phyloP scores from a whole-genome alignment of 495 filamentous ascomycete genomes.

The Amphirosellinia nigrospora region DNA sequence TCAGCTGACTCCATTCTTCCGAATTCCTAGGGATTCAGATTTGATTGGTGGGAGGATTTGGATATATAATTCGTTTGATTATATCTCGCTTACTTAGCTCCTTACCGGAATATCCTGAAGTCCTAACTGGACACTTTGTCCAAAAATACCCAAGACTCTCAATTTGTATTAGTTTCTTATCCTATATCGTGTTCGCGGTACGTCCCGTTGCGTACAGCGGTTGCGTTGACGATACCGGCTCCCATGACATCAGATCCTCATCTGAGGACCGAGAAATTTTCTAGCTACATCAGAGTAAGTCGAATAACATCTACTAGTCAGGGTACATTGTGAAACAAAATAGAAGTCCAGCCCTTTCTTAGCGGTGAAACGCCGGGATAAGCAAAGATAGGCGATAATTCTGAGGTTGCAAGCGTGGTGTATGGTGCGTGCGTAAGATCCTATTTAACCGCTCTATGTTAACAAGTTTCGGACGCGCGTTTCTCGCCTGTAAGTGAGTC shows the following conservation, averaged over 20 bases:
- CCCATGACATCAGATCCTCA: neutral
- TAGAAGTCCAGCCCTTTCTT: neutral
- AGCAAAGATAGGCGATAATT: neutral
- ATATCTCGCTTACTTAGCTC: neutral
- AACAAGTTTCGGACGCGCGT: neutral
- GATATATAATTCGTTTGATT: slow-evolving; percentile 9
- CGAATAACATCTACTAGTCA: neutral
- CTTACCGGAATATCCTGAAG: neutral
- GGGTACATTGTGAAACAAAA: neutral
- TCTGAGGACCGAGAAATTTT: neutral
- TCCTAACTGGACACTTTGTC: neutral
- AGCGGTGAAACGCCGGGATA: neutral
- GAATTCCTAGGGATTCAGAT: neutral
- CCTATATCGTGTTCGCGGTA: neutral
- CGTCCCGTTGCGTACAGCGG: neutral
- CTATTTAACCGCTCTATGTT: neutral
- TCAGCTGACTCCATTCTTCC: slow-evolving; percentile 20
- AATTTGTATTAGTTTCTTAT: neutral
- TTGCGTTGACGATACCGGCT: neutral
- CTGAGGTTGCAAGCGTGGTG: neutral
- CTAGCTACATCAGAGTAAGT: neutral
- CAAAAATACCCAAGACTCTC: neutral
- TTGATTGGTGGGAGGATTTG: neutral
- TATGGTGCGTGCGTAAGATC: neutral
- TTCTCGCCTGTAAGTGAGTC: neutral